Percentiles rank a stretch among this genome's conserved stretches.
phyloP scores from a whole-genome alignment of 2,329 filamentous ascomycete genomes.

The Hypoxylon sp. region DNA sequence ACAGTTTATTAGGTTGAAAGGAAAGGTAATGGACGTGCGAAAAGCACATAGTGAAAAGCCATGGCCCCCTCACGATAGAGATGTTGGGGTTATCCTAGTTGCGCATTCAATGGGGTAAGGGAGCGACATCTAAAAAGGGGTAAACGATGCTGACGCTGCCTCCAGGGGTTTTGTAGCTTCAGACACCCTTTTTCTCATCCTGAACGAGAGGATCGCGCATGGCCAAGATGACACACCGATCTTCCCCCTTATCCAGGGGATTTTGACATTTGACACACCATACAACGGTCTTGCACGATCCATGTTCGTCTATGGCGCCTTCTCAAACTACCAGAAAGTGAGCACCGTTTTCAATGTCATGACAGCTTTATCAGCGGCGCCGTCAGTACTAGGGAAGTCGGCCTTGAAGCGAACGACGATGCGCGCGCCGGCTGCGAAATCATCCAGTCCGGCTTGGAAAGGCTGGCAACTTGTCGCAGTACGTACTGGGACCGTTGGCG shows the following conservation, averaged over 20 bases:
- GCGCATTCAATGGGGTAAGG: slow-evolving; percentile 84
- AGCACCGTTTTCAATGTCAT: slow-evolving; percentile 70
- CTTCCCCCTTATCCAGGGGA: slow-evolving; percentile 85
- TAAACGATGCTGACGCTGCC: slow-evolving; percentile 68
- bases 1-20: slow-evolving; percentile 73
- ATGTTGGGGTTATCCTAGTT: slow-evolving; percentile 82
- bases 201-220: slow-evolving; percentile 71
- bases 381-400: slow-evolving; percentile 60
- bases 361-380: slow-evolving; percentile 67
- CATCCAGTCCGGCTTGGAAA: slow-evolving; percentile 63
- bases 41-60: slow-evolving; percentile 79
- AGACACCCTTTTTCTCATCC: slow-evolving; percentile 80
- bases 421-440: slow-evolving; percentile 39
- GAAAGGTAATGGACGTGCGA: slow-evolving; percentile 82
- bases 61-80: slow-evolving; percentile 84
- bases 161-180: slow-evolving; percentile 83
- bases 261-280: slow-evolving; percentile 88
- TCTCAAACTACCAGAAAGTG: slow-evolving; percentile 72
- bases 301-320: slow-evolving; percentile 73
- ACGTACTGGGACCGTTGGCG: slow-evolving; percentile 84
- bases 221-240: slow-evolving; percentile 63
- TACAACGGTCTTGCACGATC: slow-evolving; percentile 76
- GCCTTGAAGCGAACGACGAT: slow-evolving; percentile 53
- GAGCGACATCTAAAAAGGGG: too few species aligned
- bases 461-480: slow-evolving; percentile 77